Evolutionary conservation across 306 rosid species (phyloP).

Genomic region (Lablab purpureus): DNA sequence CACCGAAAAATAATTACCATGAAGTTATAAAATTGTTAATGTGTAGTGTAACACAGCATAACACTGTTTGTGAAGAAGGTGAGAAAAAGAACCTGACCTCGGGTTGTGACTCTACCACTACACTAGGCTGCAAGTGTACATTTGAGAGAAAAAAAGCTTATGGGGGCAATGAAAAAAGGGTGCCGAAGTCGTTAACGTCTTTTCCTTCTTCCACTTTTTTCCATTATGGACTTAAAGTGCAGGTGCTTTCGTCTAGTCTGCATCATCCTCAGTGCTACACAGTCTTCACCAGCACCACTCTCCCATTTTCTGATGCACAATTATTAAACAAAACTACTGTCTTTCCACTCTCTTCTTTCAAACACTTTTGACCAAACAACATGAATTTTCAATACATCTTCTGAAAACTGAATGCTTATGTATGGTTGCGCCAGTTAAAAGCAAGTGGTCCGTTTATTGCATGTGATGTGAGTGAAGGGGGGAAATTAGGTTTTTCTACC

Average conservation of each 20-base stretch:
- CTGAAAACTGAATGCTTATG: neutral
- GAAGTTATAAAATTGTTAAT: neutral
- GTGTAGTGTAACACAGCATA: neutral
- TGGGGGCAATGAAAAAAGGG: constrained; percentile 36
- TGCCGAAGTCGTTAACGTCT: constrained; percentile 44
- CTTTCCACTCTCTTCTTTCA: neutral
- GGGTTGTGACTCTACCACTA: neutral
- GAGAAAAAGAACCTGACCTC: neutral
- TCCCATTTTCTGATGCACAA: constrained; percentile 25
- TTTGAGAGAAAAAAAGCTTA: constrained; percentile 30
- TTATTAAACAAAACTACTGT: neutral
- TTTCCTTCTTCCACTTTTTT: constrained; percentile 19
- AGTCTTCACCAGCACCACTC: constrained; percentile 41
- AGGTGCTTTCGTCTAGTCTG: constrained; percentile 57
- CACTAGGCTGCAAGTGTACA: constrained; percentile 24
- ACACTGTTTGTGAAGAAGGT: neutral
- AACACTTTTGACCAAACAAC: constrained; percentile 24
- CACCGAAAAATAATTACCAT: neutral
- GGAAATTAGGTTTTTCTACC: neutral
- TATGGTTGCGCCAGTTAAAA: neutral
- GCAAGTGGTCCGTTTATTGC: constrained; percentile 37
- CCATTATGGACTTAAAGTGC: constrained; percentile 29
- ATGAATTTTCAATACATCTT: neutral
- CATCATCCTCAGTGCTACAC: constrained; percentile 44
- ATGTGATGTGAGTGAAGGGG: constrained; percentile 41